Evolutionary conservation across 1,284 basidiomycete genomes (phyloP).

Genomic region (Cryptococcus sp.): DNA sequence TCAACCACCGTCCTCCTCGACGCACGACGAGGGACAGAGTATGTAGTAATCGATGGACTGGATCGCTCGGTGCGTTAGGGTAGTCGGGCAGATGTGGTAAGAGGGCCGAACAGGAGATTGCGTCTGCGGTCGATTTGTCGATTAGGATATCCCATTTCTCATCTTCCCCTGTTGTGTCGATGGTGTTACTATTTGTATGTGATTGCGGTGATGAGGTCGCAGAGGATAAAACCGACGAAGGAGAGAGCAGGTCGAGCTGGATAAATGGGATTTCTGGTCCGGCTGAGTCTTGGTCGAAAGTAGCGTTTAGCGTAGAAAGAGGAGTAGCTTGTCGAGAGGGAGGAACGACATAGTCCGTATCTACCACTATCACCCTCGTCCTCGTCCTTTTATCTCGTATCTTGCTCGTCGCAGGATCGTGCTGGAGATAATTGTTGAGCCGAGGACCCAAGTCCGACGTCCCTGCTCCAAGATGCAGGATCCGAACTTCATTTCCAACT

Average conservation of each 20-base stretch:
- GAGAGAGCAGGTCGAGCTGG: background rate
- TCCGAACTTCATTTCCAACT: background rate
- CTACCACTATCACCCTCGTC: constrained; percentile 22
- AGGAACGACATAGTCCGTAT: constrained; percentile 39
- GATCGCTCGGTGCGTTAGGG: constrained; percentile 9
- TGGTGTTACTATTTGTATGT: constrained; percentile 4
- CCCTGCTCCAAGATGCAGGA: background rate
- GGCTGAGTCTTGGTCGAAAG: too few species aligned
- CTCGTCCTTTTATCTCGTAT: background rate
- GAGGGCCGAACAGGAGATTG: constrained; percentile 43
- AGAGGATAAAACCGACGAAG: constrained; percentile 2
- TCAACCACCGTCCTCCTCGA: constrained; percentile 33
- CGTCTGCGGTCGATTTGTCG: constrained; percentile 50
- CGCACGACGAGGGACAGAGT: constrained; percentile 29
- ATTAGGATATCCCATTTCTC: constrained; percentile 38
- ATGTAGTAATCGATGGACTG: constrained; percentile 29
- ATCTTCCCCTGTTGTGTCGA: background rate
- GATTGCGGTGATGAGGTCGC: background rate
- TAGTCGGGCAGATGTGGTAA: background rate
- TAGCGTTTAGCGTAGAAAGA: too few species aligned
- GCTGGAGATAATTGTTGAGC: background rate
- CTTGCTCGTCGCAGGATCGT: background rate
- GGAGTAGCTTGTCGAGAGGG: background rate
- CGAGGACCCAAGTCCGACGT: background rate
- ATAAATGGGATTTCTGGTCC: background rate